Evolutionary conservation across 352 stramenopile genomes (phyloP), one percentile per base, ranked within the genome.

Genomic region (Pythium brassicae): DNA sequence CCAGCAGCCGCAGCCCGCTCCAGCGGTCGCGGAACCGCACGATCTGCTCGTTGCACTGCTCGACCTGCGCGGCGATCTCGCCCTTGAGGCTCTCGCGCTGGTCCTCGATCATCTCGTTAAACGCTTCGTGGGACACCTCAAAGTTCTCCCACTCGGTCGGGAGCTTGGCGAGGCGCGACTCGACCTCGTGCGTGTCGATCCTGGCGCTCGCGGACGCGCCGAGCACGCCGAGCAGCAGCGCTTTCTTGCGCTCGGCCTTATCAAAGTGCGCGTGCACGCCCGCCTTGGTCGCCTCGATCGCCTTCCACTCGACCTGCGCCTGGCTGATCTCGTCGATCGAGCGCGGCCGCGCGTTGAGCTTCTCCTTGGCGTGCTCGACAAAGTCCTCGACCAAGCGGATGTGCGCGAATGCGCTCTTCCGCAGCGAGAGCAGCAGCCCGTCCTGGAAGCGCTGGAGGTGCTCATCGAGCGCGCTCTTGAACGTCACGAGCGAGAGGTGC

Each of bases 21-120:
- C 94, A 98, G 3, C 93, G 81, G 52, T 95, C 80, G 14, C 71
- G 73, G 55, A 98, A 97, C 58, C 96, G 95, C 51, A 94, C 86
- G 35, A 98, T 89, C 22, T 89, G 76, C 34, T 91, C 57, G 63
- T 96, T 94, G 48, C 89, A 94, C 19, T 95, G 83, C 3, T 96
- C 78, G 20, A 97, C 83, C 26, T 97, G 77, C 6, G 78, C 63
- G 53, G 97, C 86, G 25, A 98, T 76, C 50, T 95, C 81, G 23
- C 72, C 78, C 55, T 97, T 98, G 3, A 98, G 68, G 45, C 74
- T 91, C 56, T 97, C 87, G 1, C 95, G 89, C 49, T 98, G 89
- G 50, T 98, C 89, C 37, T 97, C 87, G 46, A 98, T 94, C 85
- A 98, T 97, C 50, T 97, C 91, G 53, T 97, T 95, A 61, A 98